Base-by-base conservation (phyloP, 352 stramenopile species). In the Phytophthora megakarya region DNA sequence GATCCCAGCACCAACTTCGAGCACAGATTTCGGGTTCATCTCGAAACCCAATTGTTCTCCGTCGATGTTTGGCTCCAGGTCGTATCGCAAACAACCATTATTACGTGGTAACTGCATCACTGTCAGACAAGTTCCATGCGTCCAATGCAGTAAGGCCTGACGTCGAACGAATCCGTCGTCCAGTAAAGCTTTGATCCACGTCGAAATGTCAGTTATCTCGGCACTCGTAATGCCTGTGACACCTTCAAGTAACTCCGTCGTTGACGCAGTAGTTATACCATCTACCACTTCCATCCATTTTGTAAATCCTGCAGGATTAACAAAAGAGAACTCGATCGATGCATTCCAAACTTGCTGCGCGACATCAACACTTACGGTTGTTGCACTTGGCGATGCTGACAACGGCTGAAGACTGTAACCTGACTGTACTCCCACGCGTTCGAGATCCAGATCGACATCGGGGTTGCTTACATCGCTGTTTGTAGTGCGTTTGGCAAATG, bases 131-230 rank as follows among this genome's bases (percentile, higher is more conserved):
- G 78, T 93, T n/a, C 84, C 81, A 13, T 76, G 56, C 1, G 65
- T 75, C 84, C 84, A 93, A 54, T 90, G 81, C 7, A 80, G 75
- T 28, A 88, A 52, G 0, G 81, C 84, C 40, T 82, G 72, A 1
- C 80, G 70, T 26, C 51, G 60, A 13, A 90, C 38, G 18, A 89
- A 83, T 13, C 75, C 73, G 37, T 87, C 80, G 2, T 12, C 38
- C 1, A 86, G 55, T 3, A 90, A 30, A 1, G 10, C 7, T 4
- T 51, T 53, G 28, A 93, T 74, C 84, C 84, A 93, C 13, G 67
- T 37, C 0, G 53, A 63, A 1, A 91, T 61, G 11, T 63, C 71
- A 3, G 45, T 51, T 0, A 89, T 22, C n/a, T 93, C 78, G 0
- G 48, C 48, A 9, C 23, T 42, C 43, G 62, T 46, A 67, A 67